Evolutionary conservation across 768 basidiomycete species (phyloP).

Genomic region (Rhizopogon salebrosus): DNA sequence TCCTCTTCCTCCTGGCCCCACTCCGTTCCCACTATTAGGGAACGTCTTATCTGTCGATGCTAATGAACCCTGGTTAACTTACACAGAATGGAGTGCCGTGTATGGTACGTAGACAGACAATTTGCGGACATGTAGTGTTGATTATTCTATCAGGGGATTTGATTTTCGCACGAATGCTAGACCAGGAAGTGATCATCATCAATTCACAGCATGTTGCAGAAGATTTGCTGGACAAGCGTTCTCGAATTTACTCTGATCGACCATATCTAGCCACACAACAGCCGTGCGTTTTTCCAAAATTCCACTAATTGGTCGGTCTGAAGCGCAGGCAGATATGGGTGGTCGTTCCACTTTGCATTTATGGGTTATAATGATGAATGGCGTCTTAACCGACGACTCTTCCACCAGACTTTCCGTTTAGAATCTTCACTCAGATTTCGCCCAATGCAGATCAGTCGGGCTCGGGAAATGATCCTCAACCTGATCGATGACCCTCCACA

Average conservation of each 20-base stretch:
- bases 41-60: conserved; percentile 26
- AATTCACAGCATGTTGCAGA: conserved; percentile 26
- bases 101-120: conserved; percentile 14
- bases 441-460: conserved; percentile 20
- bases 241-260: conserved; percentile 33
- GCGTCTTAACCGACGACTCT: conserved; percentile 28
- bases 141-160: conserved; percentile 20
- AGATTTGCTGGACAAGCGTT: conserved; percentile 33
- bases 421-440: conserved; percentile 21
- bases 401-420: conserved; percentile 33
- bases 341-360: not conserved
- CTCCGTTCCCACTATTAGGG: conserved; percentile 29
- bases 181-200: conserved; percentile 24
- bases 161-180: conserved; percentile 23
- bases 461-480: conserved; percentile 19
- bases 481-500: conserved; percentile 22
- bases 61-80: conserved; percentile 25
- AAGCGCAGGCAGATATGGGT: not conserved
- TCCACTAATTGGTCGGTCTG: not conserved
- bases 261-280: conserved; percentile 39
- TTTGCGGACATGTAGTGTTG: not conserved
- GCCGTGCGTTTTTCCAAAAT: not conserved
- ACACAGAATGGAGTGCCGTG: conserved; percentile 24
- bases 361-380: not conserved
- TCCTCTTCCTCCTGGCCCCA: conserved; percentile 30